These are phyloP conservation scores for Peronosclerospora sorghi DNA, from an alignment of 352 stramenopile species.

Conservation along the genomic window DNA sequence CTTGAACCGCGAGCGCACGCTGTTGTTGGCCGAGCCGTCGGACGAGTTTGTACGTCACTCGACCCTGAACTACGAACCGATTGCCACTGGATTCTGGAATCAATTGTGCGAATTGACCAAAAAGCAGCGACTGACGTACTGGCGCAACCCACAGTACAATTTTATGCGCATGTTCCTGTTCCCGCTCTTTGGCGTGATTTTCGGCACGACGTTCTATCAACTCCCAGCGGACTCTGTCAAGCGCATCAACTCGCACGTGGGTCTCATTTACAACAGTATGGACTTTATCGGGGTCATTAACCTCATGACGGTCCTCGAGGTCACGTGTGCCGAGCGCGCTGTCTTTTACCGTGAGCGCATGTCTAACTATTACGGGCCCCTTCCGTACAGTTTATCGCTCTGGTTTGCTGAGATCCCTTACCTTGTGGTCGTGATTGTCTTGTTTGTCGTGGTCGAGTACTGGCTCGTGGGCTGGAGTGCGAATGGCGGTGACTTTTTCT, in stretches of 20 bases:
- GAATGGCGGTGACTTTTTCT: constrained; percentile 27
- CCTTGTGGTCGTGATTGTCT: constrained; percentile 30
- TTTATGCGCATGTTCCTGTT: constrained; percentile 51
- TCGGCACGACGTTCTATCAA: constrained; percentile 58
- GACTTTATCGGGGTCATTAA: constrained; percentile 55
- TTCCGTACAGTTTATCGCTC: constrained; percentile 56
- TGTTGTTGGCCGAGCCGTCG: constrained; percentile 11
- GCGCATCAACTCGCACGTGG: constrained; percentile 48
- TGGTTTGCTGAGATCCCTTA: constrained; percentile 55
- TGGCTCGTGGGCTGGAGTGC: constrained; percentile 40
- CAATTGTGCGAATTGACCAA: constrained; percentile 15
- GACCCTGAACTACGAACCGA: constrained; percentile 31
- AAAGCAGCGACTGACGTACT: constrained; percentile 41
- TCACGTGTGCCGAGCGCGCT: constrained; percentile 29
- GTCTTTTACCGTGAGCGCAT: constrained; percentile 52
- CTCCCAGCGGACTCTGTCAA: constrained; percentile 18
- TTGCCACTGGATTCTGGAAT: constrained; percentile 32
- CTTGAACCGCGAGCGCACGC: constrained; percentile 23
- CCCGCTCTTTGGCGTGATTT: constrained; percentile 46
- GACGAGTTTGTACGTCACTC: constrained; percentile 29
- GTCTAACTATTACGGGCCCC: constrained; percentile 62
- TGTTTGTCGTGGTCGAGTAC: constrained; percentile 55
- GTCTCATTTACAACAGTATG: constrained; percentile 64
- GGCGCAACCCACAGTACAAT: constrained; percentile 51
- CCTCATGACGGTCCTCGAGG: constrained; percentile 47